Conservation (phyloP, 331 rosid genomes). For the Erythrophleum ivorense region DNA sequence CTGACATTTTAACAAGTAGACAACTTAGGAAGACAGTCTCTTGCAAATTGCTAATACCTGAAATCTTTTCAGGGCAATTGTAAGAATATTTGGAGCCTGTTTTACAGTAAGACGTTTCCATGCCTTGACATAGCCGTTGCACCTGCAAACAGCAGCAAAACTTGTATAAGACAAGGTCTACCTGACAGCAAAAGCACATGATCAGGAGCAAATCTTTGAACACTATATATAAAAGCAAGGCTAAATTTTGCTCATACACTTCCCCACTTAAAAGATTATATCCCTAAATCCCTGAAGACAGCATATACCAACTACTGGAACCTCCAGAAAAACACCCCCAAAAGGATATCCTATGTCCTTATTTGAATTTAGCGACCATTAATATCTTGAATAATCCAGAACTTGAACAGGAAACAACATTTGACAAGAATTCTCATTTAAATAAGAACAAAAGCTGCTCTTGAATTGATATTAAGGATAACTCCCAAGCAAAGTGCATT, state of each 20-base stretch:
- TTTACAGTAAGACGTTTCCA: constrained; percentile 79
- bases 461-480: too few species aligned
- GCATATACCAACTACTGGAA: neutral
- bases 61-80: constrained; percentile 89
- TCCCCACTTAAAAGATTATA: neutral
- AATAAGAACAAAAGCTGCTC: too few species aligned
- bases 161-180: constrained; percentile 22
- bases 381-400: neutral
- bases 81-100: constrained; percentile 81
- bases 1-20: constrained; percentile 9
- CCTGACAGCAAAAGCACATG: constrained; percentile 24
- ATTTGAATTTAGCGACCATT: neutral
- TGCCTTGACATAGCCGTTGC: constrained; percentile 92
- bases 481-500: too few species aligned
- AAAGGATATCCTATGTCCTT: neutral
- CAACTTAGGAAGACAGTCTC: constrained; percentile 14
- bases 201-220: constrained; percentile 31
- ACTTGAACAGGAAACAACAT: too few species aligned
- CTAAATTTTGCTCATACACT: neutral
- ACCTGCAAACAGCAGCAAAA: constrained; percentile 57
- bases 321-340: neutral
- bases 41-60: constrained; percentile 58
- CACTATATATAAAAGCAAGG: neutral
- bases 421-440: too few species aligned
- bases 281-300: neutral